A percentile compares a stretch with the other conserved stretches of the same genome.
Evolutionary conservation across 2,329 filamentous ascomycete species (phyloP).

Genomic region (Aspergillus jensenii): DNA sequence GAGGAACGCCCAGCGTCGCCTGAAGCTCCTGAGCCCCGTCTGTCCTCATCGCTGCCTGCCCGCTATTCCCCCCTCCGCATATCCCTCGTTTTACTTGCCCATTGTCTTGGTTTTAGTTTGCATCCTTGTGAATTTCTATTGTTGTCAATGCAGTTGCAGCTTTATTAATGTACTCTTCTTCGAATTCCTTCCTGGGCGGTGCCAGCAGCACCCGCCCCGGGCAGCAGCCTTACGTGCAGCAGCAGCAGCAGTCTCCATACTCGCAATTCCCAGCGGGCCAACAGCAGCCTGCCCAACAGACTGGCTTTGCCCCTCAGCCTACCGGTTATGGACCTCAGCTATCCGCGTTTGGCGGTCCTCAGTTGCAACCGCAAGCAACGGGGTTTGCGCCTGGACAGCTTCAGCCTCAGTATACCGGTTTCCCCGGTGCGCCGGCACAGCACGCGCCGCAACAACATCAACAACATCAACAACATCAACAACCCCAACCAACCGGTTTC

Average conservation of each 20-base stretch:
- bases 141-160: slow-evolving; percentile 25
- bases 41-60: slow-evolving; percentile 15
- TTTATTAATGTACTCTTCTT: slow-evolving; percentile 78
- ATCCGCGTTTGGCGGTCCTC: slow-evolving; percentile 52
- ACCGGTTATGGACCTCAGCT: slow-evolving; percentile 57
- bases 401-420: slow-evolving; percentile 50
- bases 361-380: slow-evolving; percentile 67
- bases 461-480: slow-evolving; percentile 30
- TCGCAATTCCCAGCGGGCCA: slow-evolving; percentile 41
- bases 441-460: slow-evolving; percentile 16
- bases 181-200: slow-evolving; percentile 81
- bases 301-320: slow-evolving; percentile 55
- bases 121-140: not conserved
- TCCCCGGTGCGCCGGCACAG: slow-evolving; percentile 36
- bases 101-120: slow-evolving; percentile 3
- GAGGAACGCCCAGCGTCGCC: slow-evolving; percentile 26
- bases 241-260: slow-evolving; percentile 53
- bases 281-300: slow-evolving; percentile 51
- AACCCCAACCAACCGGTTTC: slow-evolving; percentile 46
- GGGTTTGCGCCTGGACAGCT: slow-evolving; percentile 57
- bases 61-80: slow-evolving; percentile 22
- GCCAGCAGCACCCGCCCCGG: slow-evolving; percentile 72
- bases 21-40: slow-evolving; percentile 17
- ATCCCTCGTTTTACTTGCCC: slow-evolving; percentile 21
- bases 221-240: slow-evolving; percentile 53